These are phyloP conservation scores for Trypanosoma caninum DNA, from an alignment of 208 protist genomes.

Conservation along the genomic window DNA sequence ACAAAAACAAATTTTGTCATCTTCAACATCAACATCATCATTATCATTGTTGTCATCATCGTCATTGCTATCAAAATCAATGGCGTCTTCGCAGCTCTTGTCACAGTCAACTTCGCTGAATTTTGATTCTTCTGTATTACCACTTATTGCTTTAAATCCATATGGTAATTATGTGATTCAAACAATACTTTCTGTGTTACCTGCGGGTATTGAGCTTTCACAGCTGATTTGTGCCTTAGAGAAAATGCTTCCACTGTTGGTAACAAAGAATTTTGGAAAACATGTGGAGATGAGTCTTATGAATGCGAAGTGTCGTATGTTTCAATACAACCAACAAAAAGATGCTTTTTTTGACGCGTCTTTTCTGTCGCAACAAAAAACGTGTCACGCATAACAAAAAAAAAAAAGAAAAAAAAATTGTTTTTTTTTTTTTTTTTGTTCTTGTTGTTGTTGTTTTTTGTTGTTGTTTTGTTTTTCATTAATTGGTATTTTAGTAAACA, in stretches of 20 bases:
- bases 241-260: constrained; percentile 33
- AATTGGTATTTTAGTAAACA: too few relatives aligned
- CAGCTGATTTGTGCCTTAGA: constrained; percentile 39
- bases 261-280: constrained; percentile 58
- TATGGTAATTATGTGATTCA: constrained; percentile 98
- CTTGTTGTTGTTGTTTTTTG: too few relatives aligned
- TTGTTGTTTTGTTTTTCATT: too few relatives aligned
- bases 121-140: constrained; percentile 45
- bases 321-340: constrained; percentile 12
- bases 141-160: constrained; percentile 87
- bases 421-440: too few relatives aligned
- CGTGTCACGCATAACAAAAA: neutral
- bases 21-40: neutral
- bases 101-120: constrained; percentile 36
- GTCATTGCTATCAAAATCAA: too few relatives aligned
- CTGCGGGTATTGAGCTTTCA: constrained; percentile 48
- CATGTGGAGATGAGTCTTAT: constrained; percentile 56
- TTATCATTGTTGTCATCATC: neutral
- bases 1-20: neutral
- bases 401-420: constrained; percentile 11
- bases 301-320: constrained; percentile 44
- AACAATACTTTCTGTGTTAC: constrained; percentile 83
- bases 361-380: neutral
- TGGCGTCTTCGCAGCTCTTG: constrained; percentile 4
- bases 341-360: neutral